Base-by-base conservation (phyloP, 306 rosid species). In the Gleditsia sinensis region DNA sequence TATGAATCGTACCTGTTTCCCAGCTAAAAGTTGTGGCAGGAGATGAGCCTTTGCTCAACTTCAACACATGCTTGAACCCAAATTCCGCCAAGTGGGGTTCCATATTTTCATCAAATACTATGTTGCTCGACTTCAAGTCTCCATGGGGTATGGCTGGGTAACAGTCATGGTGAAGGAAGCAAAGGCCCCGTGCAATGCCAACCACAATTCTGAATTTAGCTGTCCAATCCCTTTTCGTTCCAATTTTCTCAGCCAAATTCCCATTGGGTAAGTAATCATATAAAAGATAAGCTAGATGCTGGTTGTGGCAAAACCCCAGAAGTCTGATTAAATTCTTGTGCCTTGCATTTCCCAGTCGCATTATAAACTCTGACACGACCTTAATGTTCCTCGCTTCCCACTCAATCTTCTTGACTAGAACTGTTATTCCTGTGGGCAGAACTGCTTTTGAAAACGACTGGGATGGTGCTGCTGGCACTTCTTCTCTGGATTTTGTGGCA, bases 361-460 rank as follows among this genome's bases (percentile, higher is more conserved):
- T 83, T 65, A 94, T 77, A 40, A 90, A 85, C 28, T 87, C 90
- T 33, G 87, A 61, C 77, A 86, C 81, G 36, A 21, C 74, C 66
- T 62, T 79, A 25, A 82, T 77, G 73, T 60, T 83, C 58, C 85
- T 91, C 7, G 71, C 78, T 72, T 86, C 92, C 90, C 88, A 85
- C 54, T 91, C 96, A 43, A 88, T 82, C 87, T 80, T 90, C 86
- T 88, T 91, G 25, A 94, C 91, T 20, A 87, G 60, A 68, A 94
- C 97, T 14, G 92, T 83, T 75, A 94, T 94, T 63, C 98, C 97
- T 17, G 96, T 94, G 0, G 98, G 97, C n/a, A 94, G 88, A 81
- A 91, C 94, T 14, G 88, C 88, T 78, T 88, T 88, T 72, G 87
- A 72, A 63, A 82, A 78, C 16, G 82, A 83, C 70, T 85, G 69